These are phyloP conservation scores for Cerrena zonata DNA, from an alignment of 1,284 basidiomycete species.

Conservation along the genomic window DNA sequence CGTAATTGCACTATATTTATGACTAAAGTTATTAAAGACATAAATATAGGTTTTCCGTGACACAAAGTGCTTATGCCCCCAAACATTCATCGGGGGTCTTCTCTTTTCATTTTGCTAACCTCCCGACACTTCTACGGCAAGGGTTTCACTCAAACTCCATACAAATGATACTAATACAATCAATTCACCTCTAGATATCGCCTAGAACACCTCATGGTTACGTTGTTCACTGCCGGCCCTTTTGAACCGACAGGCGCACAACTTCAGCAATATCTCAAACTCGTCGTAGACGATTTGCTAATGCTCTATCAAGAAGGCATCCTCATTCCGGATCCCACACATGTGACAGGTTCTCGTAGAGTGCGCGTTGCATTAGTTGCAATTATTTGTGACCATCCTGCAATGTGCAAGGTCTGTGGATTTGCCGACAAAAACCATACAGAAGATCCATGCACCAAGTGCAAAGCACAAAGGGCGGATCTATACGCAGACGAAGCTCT, in stretches of 20 bases:
- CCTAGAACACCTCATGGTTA: conserved; percentile 14
- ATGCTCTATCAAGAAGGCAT: conserved; percentile 18
- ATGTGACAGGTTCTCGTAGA: conserved; percentile 14
- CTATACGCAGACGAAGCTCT: background rate
- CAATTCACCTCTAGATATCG: too few relatives aligned
- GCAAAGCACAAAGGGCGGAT: background rate
- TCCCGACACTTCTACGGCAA: conserved; percentile 13
- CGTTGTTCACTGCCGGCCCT: conserved; percentile 17
- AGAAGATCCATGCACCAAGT: background rate
- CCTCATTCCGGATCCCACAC: conserved; percentile 13
- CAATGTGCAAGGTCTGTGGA: conserved; percentile 26
- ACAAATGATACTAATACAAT: too few relatives aligned
- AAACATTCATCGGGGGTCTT: conserved; percentile 13
- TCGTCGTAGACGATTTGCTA: conserved; percentile 19
- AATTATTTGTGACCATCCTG: conserved; percentile 29
- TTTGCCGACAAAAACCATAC: conserved; percentile 25
- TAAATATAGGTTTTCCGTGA: conserved; percentile 10
- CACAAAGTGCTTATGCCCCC: conserved; percentile 6
- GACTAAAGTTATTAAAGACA: background rate
- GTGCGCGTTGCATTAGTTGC: conserved; percentile 22
- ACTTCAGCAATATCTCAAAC: conserved; percentile 15
- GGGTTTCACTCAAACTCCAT: too few relatives aligned
- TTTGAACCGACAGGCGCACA: conserved; percentile 17
- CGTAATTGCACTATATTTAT: background rate
- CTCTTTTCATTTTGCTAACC: conserved; percentile 15